phyloP scores from a whole-genome alignment of 2,329 filamentous ascomycete species.

The Orbilia javanica region DNA sequence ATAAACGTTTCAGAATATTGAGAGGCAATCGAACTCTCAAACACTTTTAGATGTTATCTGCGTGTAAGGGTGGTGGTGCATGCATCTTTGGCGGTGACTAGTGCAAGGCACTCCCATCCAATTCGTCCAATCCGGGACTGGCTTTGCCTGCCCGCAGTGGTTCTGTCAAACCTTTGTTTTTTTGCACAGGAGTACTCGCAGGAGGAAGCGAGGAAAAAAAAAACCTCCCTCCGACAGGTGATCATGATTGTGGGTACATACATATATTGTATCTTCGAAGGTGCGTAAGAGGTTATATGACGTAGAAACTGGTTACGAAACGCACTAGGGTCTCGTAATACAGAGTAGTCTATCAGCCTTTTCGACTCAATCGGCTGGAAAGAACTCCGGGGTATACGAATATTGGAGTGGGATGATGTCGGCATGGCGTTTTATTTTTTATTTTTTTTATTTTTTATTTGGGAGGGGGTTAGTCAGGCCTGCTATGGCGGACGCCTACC shows the following conservation, averaged over 20 bases:
- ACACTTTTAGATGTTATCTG: not conserved
- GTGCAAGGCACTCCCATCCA: conserved; percentile 13
- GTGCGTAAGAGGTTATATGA: conserved; percentile 9
- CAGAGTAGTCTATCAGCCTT: not conserved
- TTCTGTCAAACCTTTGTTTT: conserved; percentile 19
- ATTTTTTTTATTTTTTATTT: too few relatives aligned
- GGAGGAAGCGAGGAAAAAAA: not conserved
- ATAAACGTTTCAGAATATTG: conserved; percentile 36
- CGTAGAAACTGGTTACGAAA: conserved; percentile 35
- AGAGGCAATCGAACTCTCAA: conserved; percentile 10
- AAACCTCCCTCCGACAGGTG: conserved; percentile 14
- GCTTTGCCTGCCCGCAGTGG: conserved; percentile 2
- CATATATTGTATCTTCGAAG: not conserved
- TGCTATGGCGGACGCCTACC: conserved; percentile 8
- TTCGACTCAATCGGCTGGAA: conserved; percentile 6
- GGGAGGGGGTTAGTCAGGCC: conserved; percentile 28
- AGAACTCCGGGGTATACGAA: conserved; percentile 22
- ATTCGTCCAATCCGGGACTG: conserved; percentile 15
- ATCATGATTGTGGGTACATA: conserved; percentile 19
- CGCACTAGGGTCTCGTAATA: conserved; percentile 19
- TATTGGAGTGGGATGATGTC: conserved; percentile 35
- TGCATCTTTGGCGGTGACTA: conserved; percentile 37
- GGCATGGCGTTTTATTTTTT: conserved; percentile 40
- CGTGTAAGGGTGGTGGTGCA: conserved; percentile 5
- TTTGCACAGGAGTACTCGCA: not conserved